phyloP scores from a whole-genome alignment of 129 eudicot genomes.

The Escallonia herrerae region DNA sequence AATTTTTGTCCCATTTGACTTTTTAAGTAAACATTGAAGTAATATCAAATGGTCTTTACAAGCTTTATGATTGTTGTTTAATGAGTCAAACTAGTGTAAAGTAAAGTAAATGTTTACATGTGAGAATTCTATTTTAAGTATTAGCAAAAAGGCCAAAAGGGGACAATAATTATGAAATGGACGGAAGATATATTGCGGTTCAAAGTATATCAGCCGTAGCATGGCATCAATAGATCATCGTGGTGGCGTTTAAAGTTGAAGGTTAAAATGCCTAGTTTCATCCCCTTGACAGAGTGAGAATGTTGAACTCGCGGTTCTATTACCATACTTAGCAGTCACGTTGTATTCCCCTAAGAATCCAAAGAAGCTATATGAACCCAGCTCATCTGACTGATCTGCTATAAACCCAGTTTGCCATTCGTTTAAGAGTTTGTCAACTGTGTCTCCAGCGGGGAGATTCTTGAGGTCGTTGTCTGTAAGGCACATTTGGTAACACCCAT shows the following conservation, averaged over 20 bases:
- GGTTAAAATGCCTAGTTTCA: slow-evolving; percentile 62
- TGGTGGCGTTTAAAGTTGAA: slow-evolving; percentile 29
- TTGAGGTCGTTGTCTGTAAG: slow-evolving; percentile 42
- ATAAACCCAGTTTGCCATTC: slow-evolving; percentile 59
- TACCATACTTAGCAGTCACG: slow-evolving; percentile 39
- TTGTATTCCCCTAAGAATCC: slow-evolving; percentile 68
- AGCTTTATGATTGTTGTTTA: too few relatives aligned
- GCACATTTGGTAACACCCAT: slow-evolving; percentile 76
- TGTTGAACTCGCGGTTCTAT: slow-evolving; percentile 33
- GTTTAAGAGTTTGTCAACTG: slow-evolving; percentile 45
- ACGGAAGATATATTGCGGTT: too few relatives aligned
- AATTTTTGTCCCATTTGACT: too few relatives aligned
- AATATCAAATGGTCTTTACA: too few relatives aligned
- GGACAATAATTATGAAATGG: too few relatives aligned
- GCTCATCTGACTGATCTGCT: slow-evolving; percentile 35
- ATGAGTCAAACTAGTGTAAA: too few relatives aligned
- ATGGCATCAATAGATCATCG: too few relatives aligned
- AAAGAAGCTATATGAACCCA: slow-evolving; percentile 55
- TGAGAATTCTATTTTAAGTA: too few relatives aligned
- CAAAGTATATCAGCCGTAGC: too few relatives aligned
- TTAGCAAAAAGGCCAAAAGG: too few relatives aligned
- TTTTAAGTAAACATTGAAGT: too few relatives aligned
- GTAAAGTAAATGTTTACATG: too few relatives aligned
- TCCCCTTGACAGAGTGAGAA: slow-evolving; percentile 51
- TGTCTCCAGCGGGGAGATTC: slow-evolving; percentile 65